These are phyloP conservation scores for Cyclotella choctawhatcheeana DNA, from an alignment of 108 stramenopile species.

Conservation along the genomic window DNA sequence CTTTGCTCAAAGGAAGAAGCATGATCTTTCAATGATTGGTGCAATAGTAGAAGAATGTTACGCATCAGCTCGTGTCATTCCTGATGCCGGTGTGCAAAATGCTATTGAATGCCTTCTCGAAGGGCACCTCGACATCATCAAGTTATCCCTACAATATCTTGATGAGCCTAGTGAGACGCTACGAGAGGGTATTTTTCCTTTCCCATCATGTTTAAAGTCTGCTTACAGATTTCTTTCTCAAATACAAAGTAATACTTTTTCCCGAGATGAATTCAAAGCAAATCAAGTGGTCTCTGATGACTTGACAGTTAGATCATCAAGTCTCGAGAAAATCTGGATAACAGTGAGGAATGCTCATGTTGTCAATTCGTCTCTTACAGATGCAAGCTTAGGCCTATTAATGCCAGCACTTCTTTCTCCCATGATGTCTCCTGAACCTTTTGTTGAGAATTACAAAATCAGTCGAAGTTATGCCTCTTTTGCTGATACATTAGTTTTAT, in stretches of 20 bases:
- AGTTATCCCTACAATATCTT: slow-evolving; percentile 8
- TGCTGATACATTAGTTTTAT: slow-evolving; percentile 21
- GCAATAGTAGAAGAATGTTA: slow-evolving; percentile 34
- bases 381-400: slow-evolving; percentile 6
- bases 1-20: slow-evolving; percentile 22
- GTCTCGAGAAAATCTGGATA: slow-evolving; percentile 19
- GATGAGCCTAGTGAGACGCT: neutral
- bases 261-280: neutral
- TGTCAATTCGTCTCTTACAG: slow-evolving; percentile 3
- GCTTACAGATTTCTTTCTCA: slow-evolving; percentile 16
- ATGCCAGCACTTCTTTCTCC: slow-evolving; percentile 25
- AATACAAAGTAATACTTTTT: slow-evolving; percentile 13
- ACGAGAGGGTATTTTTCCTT: slow-evolving; percentile 12
- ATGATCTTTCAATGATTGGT: slow-evolving; percentile 29
- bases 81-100: slow-evolving; percentile 9
- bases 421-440: neutral
- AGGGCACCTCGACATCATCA: slow-evolving; percentile 22
- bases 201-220: slow-evolving; percentile 11
- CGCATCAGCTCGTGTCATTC: slow-evolving; percentile 12
- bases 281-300: slow-evolving; percentile 8
- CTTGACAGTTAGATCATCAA: slow-evolving; percentile 12
- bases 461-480: slow-evolving; percentile 15
- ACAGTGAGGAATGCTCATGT: neutral
- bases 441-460: slow-evolving; percentile 19
- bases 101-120: slow-evolving; percentile 26